Evolutionary conservation across 2,329 filamentous ascomycete genomes (phyloP), one percentile per base, ranked within the genome.

Genomic region (Trematosphaeria pertusa): DNA sequence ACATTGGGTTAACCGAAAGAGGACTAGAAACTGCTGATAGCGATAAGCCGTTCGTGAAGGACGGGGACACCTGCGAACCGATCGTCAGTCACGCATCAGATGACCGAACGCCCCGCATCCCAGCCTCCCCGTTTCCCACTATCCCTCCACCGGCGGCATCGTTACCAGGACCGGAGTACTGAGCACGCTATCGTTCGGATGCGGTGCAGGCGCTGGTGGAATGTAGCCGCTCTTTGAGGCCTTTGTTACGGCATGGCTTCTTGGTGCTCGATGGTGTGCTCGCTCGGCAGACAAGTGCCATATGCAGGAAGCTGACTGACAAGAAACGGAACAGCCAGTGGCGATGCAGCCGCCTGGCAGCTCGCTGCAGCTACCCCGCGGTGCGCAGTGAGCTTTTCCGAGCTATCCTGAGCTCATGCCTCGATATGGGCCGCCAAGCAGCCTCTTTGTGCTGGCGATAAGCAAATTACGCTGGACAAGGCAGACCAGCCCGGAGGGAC

Each of bases 371-470:
- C 50, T 54, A 54, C 51, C 48, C 54, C 54, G 36, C 53, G 30
- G 36, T 37, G 35, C 48, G 47, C 50, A 49, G 48, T 43, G 24
- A 37, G 35, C 28, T 48, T 42, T 14, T 43, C 24, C 24, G 24
- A 28, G 24, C 24, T 28, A 28, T 12, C 46, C 46, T 43, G 40
- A 57, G 24, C 24, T 12, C 24, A 28, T 28, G 24, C 24, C n/a
- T 28, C 24, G 12, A 28, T 28, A 28, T 28, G 24, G 24, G 24
- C n/a, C 40, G 49, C 52, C 42, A 57, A 50, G 56, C 54, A 43
- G 50, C 43, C 53, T 54, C 53, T 59, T 56, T 57, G 48, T 55
- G 56, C 46, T 52, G 45, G 31, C 38, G 44, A 50, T 58, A 56
- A 59, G 56, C 56, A 48, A 40, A n/a, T n/a, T n/a, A n/a, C n/a